A percentile compares a stretch with the other conserved stretches of the same genome.
Evolutionary conservation across 2,329 filamentous ascomycete species (phyloP).

Genomic region (Trichoderma sp.): DNA sequence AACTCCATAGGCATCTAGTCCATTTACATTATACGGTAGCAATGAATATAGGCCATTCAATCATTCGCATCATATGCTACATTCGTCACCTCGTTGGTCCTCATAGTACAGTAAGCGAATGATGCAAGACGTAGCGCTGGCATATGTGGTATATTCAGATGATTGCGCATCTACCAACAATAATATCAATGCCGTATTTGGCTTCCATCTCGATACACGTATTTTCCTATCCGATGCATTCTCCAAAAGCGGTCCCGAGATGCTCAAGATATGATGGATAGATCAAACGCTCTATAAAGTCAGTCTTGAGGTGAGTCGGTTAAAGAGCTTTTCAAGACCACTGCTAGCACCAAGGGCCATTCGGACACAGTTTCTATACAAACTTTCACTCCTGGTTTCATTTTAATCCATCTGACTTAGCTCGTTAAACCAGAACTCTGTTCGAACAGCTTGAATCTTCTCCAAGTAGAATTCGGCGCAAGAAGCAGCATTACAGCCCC

Average conservation of each 20-base stretch:
- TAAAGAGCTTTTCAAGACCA: background rate
- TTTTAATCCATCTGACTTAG: conserved; percentile 25
- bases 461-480: conserved; percentile 39
- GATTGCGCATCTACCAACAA: no score
- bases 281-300: background rate
- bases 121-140: background rate
- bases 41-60: background rate
- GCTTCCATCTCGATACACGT: background rate
- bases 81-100: background rate
- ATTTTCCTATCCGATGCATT: background rate
- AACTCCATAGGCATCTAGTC: background rate
- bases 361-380: background rate
- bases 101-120: background rate
- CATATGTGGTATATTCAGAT: no score
- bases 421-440: conserved; percentile 37
- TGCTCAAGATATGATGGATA: background rate
- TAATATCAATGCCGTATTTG: background rate
- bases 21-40: background rate
- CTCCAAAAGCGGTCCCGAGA: background rate
- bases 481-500: conserved; percentile 28
- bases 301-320: background rate
- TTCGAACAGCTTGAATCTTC: conserved; percentile 32
- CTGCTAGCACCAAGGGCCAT: background rate
- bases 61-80: background rate
- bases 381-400: background rate